Percentiles rank a stretch among this genome's conserved stretches.
phyloP scores from a whole-genome alignment of 2,329 filamentous ascomycete genomes.

The Fusarium transvaalense region DNA sequence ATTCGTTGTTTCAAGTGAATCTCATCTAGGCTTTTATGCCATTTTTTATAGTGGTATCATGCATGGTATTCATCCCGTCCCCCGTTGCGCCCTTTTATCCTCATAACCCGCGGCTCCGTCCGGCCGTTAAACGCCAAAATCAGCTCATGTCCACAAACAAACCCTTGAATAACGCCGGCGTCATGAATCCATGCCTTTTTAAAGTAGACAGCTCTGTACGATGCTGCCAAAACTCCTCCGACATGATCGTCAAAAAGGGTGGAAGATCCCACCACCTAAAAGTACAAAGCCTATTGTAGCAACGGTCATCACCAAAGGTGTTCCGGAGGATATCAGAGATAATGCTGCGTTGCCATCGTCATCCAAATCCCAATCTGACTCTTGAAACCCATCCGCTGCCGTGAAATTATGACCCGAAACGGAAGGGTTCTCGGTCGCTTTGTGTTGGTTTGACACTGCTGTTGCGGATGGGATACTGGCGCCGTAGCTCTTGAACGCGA shows the following conservation, averaged over 20 bases:
- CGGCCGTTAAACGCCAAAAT: slow-evolving; percentile 37
- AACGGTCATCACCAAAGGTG: slow-evolving; percentile 32
- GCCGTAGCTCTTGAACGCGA: slow-evolving; percentile 63
- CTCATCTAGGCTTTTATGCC: slow-evolving; percentile 8
- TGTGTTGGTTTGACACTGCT: slow-evolving; percentile 56
- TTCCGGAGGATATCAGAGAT: slow-evolving; percentile 21
- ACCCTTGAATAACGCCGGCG: slow-evolving; percentile 36
- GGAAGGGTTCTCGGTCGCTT: slow-evolving; percentile 41
- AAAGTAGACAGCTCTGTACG: slow-evolving; percentile 16
- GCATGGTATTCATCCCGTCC: slow-evolving; percentile 22
- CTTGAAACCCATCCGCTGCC: slow-evolving; percentile 53
- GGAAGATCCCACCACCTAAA: slow-evolving; percentile 39
- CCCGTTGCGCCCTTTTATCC: slow-evolving; percentile 36
- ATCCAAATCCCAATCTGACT: slow-evolving; percentile 10
- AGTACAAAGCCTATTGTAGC: slow-evolving; percentile 44
- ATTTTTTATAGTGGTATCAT: slow-evolving; percentile 40
- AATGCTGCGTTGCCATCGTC: slow-evolving; percentile 36
- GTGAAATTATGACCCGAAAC: slow-evolving; percentile 40
- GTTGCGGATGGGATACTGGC: slow-evolving; percentile 66
- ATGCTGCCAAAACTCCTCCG: slow-evolving; percentile 11
- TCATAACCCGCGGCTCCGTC: slow-evolving; percentile 32
- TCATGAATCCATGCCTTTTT: slow-evolving; percentile 23
- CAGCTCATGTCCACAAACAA: slow-evolving; percentile 33
- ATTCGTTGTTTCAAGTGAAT: not conserved
- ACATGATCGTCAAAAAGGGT: slow-evolving; percentile 17